Percentiles rank a stretch among this genome's conserved stretches.
These are phyloP conservation scores for Cystofilobasidium macerans DNA, from an alignment of 768 basidiomycete species.

Conservation along the genomic window DNA sequence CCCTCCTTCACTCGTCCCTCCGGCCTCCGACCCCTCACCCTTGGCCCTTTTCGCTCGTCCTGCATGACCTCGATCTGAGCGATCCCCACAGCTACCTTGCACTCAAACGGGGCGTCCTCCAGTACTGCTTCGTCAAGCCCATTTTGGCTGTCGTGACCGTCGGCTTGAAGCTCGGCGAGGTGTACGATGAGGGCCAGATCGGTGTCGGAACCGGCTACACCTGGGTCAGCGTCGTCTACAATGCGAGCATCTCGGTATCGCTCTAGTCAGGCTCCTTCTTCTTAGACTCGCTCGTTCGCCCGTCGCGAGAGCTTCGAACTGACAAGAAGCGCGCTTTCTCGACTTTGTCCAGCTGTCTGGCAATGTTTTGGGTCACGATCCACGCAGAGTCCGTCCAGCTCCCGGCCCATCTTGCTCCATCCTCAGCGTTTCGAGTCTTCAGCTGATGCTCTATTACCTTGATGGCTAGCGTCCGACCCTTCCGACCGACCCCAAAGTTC, in stretches of 20 bases:
- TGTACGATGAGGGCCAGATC: constrained; percentile 82
- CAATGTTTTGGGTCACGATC: constrained; percentile 93
- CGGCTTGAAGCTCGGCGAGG: constrained; percentile 72
- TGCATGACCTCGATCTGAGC: constrained; percentile 76
- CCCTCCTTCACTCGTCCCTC: constrained; percentile 62
- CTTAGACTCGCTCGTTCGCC: not conserved
- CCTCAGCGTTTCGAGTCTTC: constrained; percentile 1
- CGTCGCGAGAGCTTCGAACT: not conserved
- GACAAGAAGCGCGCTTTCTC: too few relatives aligned
- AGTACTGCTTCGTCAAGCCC: constrained; percentile 96
- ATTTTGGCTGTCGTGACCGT: constrained; percentile 71
- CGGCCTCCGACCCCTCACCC: constrained; percentile 76
- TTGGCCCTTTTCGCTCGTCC: constrained; percentile 75
- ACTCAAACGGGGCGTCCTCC: constrained; percentile 86
- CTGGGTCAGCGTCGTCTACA: constrained; percentile 66
- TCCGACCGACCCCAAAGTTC: constrained; percentile 84
- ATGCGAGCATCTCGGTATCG: constrained; percentile 39
- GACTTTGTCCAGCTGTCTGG: constrained; percentile 73
- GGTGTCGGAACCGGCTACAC: constrained; percentile 77
- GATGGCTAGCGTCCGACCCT: constrained; percentile 28
- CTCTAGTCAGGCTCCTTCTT: constrained; percentile 46
- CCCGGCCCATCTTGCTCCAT: constrained; percentile 28
- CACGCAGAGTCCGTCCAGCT: constrained; percentile 48
- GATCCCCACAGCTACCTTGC: constrained; percentile 92
- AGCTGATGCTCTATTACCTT: not conserved